These are phyloP conservation scores for Cordyceps pruinosa DNA, from an alignment of 2,329 filamentous ascomycete species.

Conservation along the genomic window DNA sequence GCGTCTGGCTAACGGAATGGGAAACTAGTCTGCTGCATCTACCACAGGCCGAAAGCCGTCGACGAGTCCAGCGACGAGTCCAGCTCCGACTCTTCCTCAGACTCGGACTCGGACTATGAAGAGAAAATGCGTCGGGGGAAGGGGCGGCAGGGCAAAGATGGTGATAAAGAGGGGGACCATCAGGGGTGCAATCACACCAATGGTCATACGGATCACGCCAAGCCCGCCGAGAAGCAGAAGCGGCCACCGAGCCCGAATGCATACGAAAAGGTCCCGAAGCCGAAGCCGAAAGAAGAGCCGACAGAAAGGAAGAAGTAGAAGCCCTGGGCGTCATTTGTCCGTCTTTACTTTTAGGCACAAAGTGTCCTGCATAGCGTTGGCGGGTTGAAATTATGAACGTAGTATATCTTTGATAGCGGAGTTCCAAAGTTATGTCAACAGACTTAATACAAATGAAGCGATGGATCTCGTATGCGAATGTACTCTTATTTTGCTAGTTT, in stretches of 20 bases:
- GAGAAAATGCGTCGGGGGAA: conserved; percentile 23
- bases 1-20: neutral
- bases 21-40: conserved; percentile 89
- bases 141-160: conserved; percentile 30
- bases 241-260: conserved; percentile 66
- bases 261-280: conserved; percentile 65
- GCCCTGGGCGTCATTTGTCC: neutral
- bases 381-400: neutral
- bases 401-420: neutral
- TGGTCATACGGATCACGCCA: conserved; percentile 23
- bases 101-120: conserved; percentile 42
- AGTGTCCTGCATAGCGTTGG: conserved; percentile 6
- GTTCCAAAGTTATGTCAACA: neutral
- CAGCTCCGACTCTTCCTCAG: conserved; percentile 49
- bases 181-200: conserved; percentile 23
- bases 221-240: conserved; percentile 33
- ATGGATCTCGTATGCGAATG: neutral
- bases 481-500: neutral
- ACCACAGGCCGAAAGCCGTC: conserved; percentile 74
- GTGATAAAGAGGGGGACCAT: conserved; percentile 30
- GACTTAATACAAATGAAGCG: neutral
- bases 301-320: conserved; percentile 15
- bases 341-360: neutral
- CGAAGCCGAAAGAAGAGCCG: conserved; percentile 28
- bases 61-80: conserved; percentile 75